phyloP scores from a whole-genome alignment of 106 monocot genomes.

The Dioscorea zingiberensis region DNA sequence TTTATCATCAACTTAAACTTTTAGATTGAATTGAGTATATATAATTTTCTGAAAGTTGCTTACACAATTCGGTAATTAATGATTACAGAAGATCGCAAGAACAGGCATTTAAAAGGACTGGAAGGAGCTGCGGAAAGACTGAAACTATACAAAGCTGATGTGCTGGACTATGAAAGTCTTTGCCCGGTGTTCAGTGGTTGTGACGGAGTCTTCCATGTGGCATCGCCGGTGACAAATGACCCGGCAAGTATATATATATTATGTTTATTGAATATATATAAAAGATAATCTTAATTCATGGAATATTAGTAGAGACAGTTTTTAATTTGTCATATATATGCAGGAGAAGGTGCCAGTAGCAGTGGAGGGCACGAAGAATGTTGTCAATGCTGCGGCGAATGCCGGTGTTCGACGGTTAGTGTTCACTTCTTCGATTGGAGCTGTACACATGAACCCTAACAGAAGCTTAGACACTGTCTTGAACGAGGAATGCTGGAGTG shows the following conservation, averaged over 20 bases:
- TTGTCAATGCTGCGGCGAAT: constrained; percentile 25
- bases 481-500: constrained; percentile 43
- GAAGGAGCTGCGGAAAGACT: constrained; percentile 41
- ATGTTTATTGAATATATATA: background rate
- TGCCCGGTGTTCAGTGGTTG: constrained; percentile 29
- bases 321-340: background rate
- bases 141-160: constrained; percentile 30
- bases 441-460: constrained; percentile 47
- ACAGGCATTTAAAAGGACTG: constrained; percentile 27
- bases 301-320: background rate
- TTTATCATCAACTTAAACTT: too few relatives aligned
- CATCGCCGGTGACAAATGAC: constrained; percentile 45
- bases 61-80: too few relatives aligned
- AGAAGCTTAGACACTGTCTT: constrained; percentile 18
- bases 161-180: constrained; percentile 31
- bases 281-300: too few relatives aligned
- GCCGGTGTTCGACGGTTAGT: constrained; percentile 33
- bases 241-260: constrained; percentile 15
- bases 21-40: too few relatives aligned
- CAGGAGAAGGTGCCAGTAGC: constrained; percentile 36
- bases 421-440: constrained; percentile 49
- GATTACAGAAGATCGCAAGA: constrained; percentile 32
- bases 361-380: constrained; percentile 30
- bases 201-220: constrained; percentile 53
- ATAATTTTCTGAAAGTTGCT: too few relatives aligned